These are phyloP conservation scores for Dipodascus albidus DNA, from an alignment of 805 yeast genomes.

Conservation along the genomic window DNA sequence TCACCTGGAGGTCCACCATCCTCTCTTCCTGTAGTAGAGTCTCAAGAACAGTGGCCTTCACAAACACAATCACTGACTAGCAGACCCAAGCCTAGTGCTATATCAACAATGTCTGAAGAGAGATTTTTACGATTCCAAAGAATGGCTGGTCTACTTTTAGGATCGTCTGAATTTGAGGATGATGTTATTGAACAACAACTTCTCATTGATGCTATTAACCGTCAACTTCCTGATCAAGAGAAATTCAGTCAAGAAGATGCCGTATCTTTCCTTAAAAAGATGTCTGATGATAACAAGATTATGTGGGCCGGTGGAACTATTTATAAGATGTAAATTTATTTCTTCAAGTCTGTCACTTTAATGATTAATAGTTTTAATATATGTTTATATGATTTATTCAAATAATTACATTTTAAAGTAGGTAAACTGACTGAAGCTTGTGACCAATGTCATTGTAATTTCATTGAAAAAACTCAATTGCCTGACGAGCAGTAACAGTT, in stretches of 20 bases:
- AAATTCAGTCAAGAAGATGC: conserved; percentile 27
- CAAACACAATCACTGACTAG: conserved; percentile 13
- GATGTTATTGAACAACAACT: conserved; percentile 32
- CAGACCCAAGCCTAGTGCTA: conserved; percentile 29
- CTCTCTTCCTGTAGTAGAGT: background rate
- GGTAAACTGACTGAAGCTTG: no score
- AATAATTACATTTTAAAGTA: no score
- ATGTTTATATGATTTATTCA: background rate
- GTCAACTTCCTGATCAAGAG: conserved; percentile 31
- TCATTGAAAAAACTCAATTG: no score
- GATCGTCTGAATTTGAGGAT: conserved; percentile 33
- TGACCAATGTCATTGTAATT: no score
- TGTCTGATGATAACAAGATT: conserved; percentile 28
- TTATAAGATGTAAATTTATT: conserved; percentile 17
- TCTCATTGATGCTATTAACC: conserved; percentile 33
- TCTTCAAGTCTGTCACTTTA: background rate
- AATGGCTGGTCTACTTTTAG: conserved; percentile 36
- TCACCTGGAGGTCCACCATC: background rate
- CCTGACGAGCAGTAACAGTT: no score
- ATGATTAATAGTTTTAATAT: conserved; percentile 1
- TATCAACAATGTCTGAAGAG: conserved; percentile 30
- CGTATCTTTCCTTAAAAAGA: conserved; percentile 25
- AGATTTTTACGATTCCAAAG: conserved; percentile 38
- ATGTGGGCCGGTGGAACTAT: conserved; percentile 26
- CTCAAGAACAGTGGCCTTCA: conserved; percentile 15